Evolutionary conservation across 257 asterid species (phyloP), one percentile per base, ranked within the genome.

Genomic region (Petunia axillaris): DNA sequence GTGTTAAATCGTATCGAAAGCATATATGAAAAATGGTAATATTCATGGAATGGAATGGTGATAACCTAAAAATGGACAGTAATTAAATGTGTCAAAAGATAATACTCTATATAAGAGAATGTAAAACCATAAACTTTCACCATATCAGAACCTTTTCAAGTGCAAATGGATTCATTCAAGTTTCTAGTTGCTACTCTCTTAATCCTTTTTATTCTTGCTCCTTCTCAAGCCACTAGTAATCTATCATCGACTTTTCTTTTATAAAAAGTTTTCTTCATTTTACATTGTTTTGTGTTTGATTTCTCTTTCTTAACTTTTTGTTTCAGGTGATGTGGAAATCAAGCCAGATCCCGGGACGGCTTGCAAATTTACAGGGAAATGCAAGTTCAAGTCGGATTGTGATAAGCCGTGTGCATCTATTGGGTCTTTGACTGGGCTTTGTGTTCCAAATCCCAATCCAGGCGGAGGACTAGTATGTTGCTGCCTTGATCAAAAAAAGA

Each of bases 391-490:
- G 59, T 35, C 35, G 3, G 60, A 71, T 36, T 71, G 77, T 48
- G 5, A 1, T 48, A 6, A 7, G 2, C 60, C 77, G 13, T 71
- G 77, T 71, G 6, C 8, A 2, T 0, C 10, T 5, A 1, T 48
- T 71, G 77, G 46, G 13, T 8, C 35, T 46, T 70, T 2, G 13
- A 15, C 35, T 71, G 62, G 77, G 44, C 2, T 71, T 25, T 71
- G 77, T 13, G 46, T 71, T 71, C 77, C 77, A 8, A 9, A 71
- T 71, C 77, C 77, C 2, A 8, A 35, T n/a, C 59, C 6, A 10
- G 6, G 44, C 50, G 77, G 44, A 2, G 2, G 37, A 50, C 10
- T 73, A 36, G 6, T 50, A 3, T 73, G 77, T 35, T 73, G 77
- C 3, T 73, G 77, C 58, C 10, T 71, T 48, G 9, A 4, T 71